Evolutionary conservation across 2,329 filamentous ascomycete species (phyloP), one percentile per base, ranked within the genome.

Genomic region (Aspergillus arachidicola): DNA sequence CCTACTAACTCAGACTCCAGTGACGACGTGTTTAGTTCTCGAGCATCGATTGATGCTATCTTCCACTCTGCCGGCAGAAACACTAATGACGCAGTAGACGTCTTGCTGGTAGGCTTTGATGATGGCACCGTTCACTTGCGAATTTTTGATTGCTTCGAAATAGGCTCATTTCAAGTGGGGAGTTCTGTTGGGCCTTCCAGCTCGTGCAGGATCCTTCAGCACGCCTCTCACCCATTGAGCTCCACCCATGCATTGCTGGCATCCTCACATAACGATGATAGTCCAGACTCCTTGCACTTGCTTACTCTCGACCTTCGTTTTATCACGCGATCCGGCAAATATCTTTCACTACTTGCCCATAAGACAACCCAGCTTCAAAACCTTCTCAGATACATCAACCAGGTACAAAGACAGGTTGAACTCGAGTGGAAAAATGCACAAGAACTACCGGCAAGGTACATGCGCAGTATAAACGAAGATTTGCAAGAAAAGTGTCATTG

Each of bases 301-400:
- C 81, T 94, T 0, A 91, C 91, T 1, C 86, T 96, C 74, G 92
- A 96, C 69, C 82, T 97, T n/a, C 87, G 89, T 0, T 96, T 97
- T 72, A 87, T 96, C 55, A 88, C 89, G 3, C 89, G 89, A 16
- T 81, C 79, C 0, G 91, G 91, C 3, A 87, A 93, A 61, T 92
- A 96, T 72, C 81, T 98, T 2, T 92, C 94, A 32, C 84, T 97
- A 5, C 83, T 98, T 14, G 91, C 94, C 0, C 93, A 91, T 19
- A 96, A 96, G 71, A 90, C 93, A 5, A 96, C 94, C 0, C 91
- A 92, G 50, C 79, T 98, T 19, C 92, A 97, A 71, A 96, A 95
- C 67, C 78, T 98, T 14, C 81, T 97, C 9, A 85, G 93, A 56
- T 98, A 99, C 73, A 85, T 97, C 51, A 88, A 88, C 61, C 92